Conservation (phyloP, 371 early-diverging fungal genomes). For the Mortierella sp. region DNA sequence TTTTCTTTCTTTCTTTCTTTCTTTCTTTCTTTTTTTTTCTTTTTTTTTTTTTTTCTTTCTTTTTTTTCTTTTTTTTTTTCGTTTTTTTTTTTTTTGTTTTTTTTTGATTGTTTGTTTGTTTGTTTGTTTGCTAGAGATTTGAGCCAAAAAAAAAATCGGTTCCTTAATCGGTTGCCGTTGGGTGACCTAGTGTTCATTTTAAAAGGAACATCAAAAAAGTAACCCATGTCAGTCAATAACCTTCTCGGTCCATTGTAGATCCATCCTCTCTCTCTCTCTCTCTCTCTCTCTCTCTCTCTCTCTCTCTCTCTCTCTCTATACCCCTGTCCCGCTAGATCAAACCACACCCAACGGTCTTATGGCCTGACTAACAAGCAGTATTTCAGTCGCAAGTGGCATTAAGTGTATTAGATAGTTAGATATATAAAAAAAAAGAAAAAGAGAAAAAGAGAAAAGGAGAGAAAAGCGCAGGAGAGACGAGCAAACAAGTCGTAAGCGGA, state of each 20-base stretch:
- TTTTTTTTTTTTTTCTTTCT: neutral
- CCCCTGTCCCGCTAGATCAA: neutral
- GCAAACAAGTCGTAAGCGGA: no score
- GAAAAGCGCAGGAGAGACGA: neutral
- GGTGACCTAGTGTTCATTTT: no score
- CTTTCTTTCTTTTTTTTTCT: neutral
- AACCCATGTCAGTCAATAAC: no score
- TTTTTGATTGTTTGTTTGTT: no score
- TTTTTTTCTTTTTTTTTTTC: neutral
- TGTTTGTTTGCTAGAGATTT: no score
- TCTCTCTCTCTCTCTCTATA: constrained; percentile 16
- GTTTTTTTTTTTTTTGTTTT: no score
- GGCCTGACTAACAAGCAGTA: neutral
- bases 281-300: constrained; percentile 18
- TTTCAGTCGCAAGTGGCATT: constrained; percentile 1
- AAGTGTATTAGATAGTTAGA: constrained; percentile 2
- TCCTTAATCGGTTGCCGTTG: no score
- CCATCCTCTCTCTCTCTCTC: constrained; percentile 5
- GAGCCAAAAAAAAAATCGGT: neutral
- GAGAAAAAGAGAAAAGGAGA: neutral
- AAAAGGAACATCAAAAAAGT: no score
- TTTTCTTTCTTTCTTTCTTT: neutral
- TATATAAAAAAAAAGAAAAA: neutral
- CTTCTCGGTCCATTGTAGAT: neutral
- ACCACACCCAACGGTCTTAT: neutral